phyloP scores from a whole-genome alignment of 2,329 filamentous ascomycete genomes.

The Aspergillus awamori region DNA sequence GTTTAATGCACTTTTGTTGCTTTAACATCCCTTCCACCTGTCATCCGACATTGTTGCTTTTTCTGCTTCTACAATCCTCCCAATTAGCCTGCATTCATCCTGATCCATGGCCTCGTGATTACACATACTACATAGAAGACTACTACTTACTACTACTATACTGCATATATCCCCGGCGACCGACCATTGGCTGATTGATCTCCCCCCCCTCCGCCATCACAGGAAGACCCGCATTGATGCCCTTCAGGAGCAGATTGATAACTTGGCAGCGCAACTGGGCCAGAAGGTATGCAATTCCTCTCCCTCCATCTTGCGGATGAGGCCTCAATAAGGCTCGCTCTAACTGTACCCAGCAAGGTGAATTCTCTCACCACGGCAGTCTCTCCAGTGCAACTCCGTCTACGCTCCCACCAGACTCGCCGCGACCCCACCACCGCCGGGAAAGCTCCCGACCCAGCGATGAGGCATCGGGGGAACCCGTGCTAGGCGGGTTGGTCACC shows the following conservation, averaged over 20 bases:
- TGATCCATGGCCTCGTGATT: too few species aligned
- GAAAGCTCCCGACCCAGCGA: neutral
- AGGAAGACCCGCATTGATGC: constrained; percentile 12
- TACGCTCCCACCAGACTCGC: neutral
- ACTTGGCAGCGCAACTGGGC: constrained; percentile 5
- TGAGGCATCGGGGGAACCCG: neutral
- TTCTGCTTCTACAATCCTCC: too few species aligned
- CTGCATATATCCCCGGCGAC: neutral
- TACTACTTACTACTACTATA: too few species aligned
- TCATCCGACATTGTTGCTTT: too few species aligned
- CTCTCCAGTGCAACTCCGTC: neutral
- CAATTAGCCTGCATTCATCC: too few species aligned
- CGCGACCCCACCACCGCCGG: neutral
- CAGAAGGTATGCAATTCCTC: neutral
- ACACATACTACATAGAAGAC: too few species aligned
- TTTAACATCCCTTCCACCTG: too few species aligned
- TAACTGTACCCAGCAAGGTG: neutral
- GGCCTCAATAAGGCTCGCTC: neutral
- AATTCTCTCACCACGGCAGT: neutral
- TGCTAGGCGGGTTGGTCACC: neutral
- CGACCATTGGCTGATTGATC: neutral
- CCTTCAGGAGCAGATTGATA: constrained; percentile 14
- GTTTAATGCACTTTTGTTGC: too few species aligned
- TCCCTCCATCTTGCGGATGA: too few species aligned
- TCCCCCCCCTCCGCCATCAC: too few species aligned